A percentile compares a stretch with the other conserved stretches of the same genome.
These are phyloP conservation scores for Thielaviopsis musarum DNA, from an alignment of 2,329 filamentous ascomycete genomes.

Conservation along the genomic window DNA sequence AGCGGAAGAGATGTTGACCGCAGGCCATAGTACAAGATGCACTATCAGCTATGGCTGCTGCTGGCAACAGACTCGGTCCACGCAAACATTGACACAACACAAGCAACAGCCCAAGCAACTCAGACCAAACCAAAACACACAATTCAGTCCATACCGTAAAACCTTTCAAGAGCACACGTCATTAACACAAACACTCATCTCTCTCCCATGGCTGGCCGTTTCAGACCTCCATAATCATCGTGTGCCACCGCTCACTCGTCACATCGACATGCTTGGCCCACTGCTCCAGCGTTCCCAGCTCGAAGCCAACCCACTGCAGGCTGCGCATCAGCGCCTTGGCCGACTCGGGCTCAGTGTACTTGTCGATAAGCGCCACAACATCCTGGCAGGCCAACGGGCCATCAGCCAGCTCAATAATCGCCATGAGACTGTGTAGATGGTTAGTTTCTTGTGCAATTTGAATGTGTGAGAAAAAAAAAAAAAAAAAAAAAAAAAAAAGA, in stretches of 20 bases:
- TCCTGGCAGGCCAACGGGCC: constrained; percentile 58
- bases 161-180: too few species aligned
- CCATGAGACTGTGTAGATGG: constrained; percentile 52
- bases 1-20: neutral
- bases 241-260: constrained; percentile 65
- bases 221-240: constrained; percentile 76
- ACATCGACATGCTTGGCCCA: constrained; percentile 51
- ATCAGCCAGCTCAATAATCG: constrained; percentile 74
- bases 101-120: constrained; percentile 10
- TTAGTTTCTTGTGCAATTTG: neutral
- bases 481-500: neutral
- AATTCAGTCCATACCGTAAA: too few species aligned
- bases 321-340: constrained; percentile 57
- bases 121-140: too few species aligned
- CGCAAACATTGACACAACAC: constrained; percentile 8
- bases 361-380: constrained; percentile 69
- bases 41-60: constrained; percentile 4
- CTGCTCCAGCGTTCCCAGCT: constrained; percentile 60
- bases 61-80: neutral
- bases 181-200: too few species aligned
- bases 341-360: constrained; percentile 44
- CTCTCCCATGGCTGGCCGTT: neutral
- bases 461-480: neutral
- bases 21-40: constrained; percentile 3
- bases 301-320: constrained; percentile 86